Evolutionary conservation across 306 rosid genomes (phyloP), one percentile per base, ranked within the genome.

Genomic region (Coriaria nepalensis): DNA sequence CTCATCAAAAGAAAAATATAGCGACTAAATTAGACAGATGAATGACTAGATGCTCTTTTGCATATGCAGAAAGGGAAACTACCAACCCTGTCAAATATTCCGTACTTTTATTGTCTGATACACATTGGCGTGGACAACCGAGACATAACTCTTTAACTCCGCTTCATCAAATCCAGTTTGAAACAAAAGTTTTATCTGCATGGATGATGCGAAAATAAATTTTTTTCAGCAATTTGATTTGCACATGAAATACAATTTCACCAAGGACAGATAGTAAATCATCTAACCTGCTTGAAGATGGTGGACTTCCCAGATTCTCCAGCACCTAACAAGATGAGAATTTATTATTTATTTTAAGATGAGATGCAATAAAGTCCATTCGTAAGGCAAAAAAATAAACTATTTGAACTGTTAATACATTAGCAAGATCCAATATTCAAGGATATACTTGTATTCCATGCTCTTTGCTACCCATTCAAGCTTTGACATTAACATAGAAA

Each of bases 61-160:
- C 63, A 68, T 59, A 65, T 71, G 61, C 80, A 56, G 61, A 74
- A 75, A 73, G 85, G 85, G 82, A 84, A 79, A 79, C 74, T 73
- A 90, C 82, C 76, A 85, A 90, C 94, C 98, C 98, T 90, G 81
- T 90, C 87, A 79, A 85, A 75, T 79, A 82, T 85, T 92, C 93
- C 98, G 62, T 92, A 92, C 98, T 92, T 92, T 92, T 92, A 92
- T 92, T 74, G 96, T 92, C 96, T 92, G 98, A 82, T 79, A 92
- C 68, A 85, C 93, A 43, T 92, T 92, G 69, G 98, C 98, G 60
- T 92, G 98, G 68, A 90, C 80, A 78, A 92, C 94, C 36, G 96
- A 75, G 58, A 72, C 65, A 64, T 85, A 90, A 76, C 94, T 77
- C 75, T 75, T 79, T 63, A 92, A 84, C 75, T 92, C 95, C 52